Evolutionary conservation across 192 early-diverging fungal species (phyloP).

Genomic region (Phycomyces blakesleeanus): DNA sequence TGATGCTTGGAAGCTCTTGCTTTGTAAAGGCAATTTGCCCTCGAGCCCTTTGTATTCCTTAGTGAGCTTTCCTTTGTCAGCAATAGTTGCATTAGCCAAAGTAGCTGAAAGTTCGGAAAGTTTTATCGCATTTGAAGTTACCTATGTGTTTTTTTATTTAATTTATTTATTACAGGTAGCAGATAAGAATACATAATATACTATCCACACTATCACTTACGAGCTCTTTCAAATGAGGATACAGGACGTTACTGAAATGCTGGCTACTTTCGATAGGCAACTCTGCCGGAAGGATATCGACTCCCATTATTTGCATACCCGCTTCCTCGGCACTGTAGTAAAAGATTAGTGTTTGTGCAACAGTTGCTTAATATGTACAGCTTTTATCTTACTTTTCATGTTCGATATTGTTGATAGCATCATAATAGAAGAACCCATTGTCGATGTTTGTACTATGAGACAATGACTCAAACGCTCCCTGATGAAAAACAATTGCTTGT

Average conservation of each 20-base stretch:
- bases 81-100: constrained; percentile 63
- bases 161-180: no score
- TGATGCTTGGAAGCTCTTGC: background rate
- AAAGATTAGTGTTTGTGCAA: no score
- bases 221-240: constrained; percentile 78
- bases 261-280: constrained; percentile 91
- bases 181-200: background rate
- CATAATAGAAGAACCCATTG: constrained; percentile 87
- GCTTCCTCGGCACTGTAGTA: constrained; percentile 56
- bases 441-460: constrained; percentile 87
- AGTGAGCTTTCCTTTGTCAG: constrained; percentile 63
- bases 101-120: constrained; percentile 2
- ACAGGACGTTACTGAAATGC: constrained; percentile 85
- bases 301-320: constrained; percentile 95
- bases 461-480: constrained; percentile 95
- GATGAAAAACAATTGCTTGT: constrained; percentile 2
- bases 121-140: background rate
- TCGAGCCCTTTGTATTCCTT: constrained; percentile 52
- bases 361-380: constrained; percentile 13
- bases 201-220: constrained; percentile 40
- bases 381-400: constrained; percentile 69
- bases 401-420: constrained; percentile 64
- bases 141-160: background rate
- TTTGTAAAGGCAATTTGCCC: constrained; percentile 33
- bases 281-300: constrained; percentile 96